A percentile compares a stretch with the other conserved stretches of the same genome.
phyloP scores from a whole-genome alignment of 2,329 filamentous ascomycete genomes.

The Bipolaris oryzae region DNA sequence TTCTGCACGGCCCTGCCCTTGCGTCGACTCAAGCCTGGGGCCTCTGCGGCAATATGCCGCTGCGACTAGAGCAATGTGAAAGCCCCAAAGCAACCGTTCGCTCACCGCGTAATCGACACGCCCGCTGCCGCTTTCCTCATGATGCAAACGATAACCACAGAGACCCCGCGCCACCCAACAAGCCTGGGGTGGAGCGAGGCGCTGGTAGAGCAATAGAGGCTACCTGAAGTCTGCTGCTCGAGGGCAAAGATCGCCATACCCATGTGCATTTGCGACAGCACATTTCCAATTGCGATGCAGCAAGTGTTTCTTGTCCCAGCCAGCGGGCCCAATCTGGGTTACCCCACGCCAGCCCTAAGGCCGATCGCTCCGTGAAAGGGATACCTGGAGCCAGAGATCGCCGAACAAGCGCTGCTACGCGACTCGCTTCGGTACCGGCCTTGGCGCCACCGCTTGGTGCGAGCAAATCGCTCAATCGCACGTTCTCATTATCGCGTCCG shows the following conservation, averaged over 20 bases:
- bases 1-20: slow-evolving; percentile 7
- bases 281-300: slow-evolving; percentile 20
- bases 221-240: slow-evolving; percentile 16
- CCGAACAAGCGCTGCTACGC: slow-evolving; percentile 18
- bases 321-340: slow-evolving; percentile 21
- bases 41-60: slow-evolving; percentile 7
- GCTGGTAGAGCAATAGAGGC: slow-evolving; percentile 12
- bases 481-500: no score
- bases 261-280: slow-evolving; percentile 4
- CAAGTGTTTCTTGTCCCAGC: slow-evolving; percentile 22
- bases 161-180: slow-evolving; percentile 10
- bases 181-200: slow-evolving; percentile 1
- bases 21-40: background rate
- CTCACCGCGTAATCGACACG: slow-evolving; percentile 14
- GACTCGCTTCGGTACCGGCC: slow-evolving; percentile 11
- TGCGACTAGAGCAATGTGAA: slow-evolving; percentile 8
- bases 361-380: slow-evolving; percentile 24
- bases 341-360: slow-evolving; percentile 30
- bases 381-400: slow-evolving; percentile 14
- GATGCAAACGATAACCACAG: slow-evolving; percentile 13
- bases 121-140: slow-evolving; percentile 7
- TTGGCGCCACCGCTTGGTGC: slow-evolving; percentile 14
- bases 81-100: slow-evolving; percentile 11
- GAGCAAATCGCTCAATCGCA: slow-evolving; percentile 5
- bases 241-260: slow-evolving; percentile 18